Base-by-base conservation (phyloP, 768 basidiomycete genomes). In the Ramaria sp. region DNA sequence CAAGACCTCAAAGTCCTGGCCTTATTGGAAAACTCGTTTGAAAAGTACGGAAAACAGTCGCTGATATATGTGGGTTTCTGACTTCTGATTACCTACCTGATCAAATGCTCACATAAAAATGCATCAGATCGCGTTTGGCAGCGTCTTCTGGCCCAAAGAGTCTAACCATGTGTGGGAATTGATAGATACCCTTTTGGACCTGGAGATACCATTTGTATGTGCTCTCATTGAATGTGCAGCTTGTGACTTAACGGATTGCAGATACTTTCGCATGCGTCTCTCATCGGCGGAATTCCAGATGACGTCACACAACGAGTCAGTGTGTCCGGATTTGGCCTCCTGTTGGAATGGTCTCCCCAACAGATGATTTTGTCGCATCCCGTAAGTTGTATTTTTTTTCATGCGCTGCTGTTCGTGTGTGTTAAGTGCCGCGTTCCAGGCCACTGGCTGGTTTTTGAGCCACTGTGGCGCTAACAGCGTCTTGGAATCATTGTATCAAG, bases 381-480 rank as follows among this genome's bases (percentile, higher is more conserved):
- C 3, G 67, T 66, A 54, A 27, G 62, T 57, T 13, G 7, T 27
- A 17, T 19, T 47, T 20, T 10, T 37, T 45, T 17, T 49, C 27
- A 27, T 27, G 27, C 27, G 27, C 27, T 27, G 3, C 27, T 27
- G 27, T 27, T 27, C 5, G n/a, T n/a, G n/a, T 27, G 27, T 27
- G 27, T 27, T 27, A 2, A 27, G 5, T 27, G 27, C 27, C 27
- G 3, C 27, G 27, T 27, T 27, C 27, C 20, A 64, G 62, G 64
- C 57, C 13, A 56, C 54, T 11, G 64, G 66, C 6, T 67, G 66
- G 64, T 64, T 66, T 52, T 41, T 68, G 10, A 60, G 61, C 3
- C 67, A 68, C 41, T 62, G 64, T 15, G 67, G 67, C 12, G 62
- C 62, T 38, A 66, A 65, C 56, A 63, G 64, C n/a, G 57, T 63